Base-by-base conservation (phyloP, 2,329 filamentous ascomycete genomes). In the Paramyrothecium sp. region DNA sequence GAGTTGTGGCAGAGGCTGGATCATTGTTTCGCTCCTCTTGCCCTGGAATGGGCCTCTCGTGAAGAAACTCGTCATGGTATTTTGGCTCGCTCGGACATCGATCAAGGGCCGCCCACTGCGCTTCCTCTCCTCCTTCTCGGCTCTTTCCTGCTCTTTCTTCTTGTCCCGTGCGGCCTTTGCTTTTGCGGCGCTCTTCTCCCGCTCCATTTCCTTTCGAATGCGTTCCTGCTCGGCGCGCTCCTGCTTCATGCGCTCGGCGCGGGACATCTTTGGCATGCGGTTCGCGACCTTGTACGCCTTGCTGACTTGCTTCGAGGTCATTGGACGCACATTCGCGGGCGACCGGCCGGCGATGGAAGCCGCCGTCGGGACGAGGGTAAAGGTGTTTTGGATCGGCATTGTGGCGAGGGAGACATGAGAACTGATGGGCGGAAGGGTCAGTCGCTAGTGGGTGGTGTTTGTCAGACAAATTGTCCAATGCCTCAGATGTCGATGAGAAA, bases 31-130 rank as follows among this genome's bases (percentile, higher is more conserved):
- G 44, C 69, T 69, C 63, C 73, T 74, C 54, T 62, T 73, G 1
- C 57, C 56, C 13, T 46, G 17, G 3, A 62, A 61, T 1, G 68
- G 69, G n/a, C 72, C 69, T 0, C 73, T 71, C 38, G 73, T 70
- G 8, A 83, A 69, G 57, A 87, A 87, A 38, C 76, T 67, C 19
- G 82, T 74, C 60, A 88, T 84, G 0, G 80, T 83, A 47, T 80
- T 80, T 66, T 87, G 85, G 34, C 84, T 86, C 0, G 84, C 79
- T 38, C 78, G 75, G 4, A 84, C 80, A 13, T 74, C 75, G n/a
- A 82, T 75, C 4, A 85, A 69, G 16, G 85, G 85, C 57, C 84
- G 56, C 0, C 84, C 81, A 55, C 75, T 78, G 60, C 74, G 80
- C 63, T 72, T 81, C 70, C 78, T 83, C 54, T 74, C 77, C n/a